Percentiles rank a stretch among this genome's conserved stretches.
These are phyloP conservation scores for Russula griseocarnosa DNA, from an alignment of 768 basidiomycete genomes.

Conservation along the genomic window DNA sequence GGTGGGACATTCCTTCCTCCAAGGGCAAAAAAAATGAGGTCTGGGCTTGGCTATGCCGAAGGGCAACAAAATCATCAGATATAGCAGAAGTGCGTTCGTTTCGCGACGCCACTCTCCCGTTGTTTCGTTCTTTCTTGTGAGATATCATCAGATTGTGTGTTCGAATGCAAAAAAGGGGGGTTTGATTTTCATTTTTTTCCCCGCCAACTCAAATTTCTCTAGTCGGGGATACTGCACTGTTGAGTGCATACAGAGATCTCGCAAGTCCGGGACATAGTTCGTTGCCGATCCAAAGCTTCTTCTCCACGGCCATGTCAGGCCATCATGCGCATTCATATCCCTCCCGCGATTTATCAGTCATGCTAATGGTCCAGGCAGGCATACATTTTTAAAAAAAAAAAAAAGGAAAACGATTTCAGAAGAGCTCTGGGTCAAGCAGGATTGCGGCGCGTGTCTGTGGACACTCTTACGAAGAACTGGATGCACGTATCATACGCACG, in stretches of 20 bases:
- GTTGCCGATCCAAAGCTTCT: neutral
- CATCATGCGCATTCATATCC: neutral
- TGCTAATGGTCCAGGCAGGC: neutral
- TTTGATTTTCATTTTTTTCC: neutral
- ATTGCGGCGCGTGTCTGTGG: conserved; percentile 2
- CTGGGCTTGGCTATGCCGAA: neutral
- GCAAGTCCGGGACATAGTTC: neutral
- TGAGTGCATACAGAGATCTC: neutral
- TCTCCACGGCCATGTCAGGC: neutral
- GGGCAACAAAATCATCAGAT: conserved; percentile 2
- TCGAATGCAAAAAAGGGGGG: neutral
- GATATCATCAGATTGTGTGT: neutral
- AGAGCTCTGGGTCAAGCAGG: neutral
- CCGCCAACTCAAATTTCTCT: neutral
- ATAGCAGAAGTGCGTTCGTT: conserved; percentile 3
- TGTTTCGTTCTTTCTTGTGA: neutral
- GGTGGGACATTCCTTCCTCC: conserved; percentile 3
- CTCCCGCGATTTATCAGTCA: neutral
- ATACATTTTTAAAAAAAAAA: neutral
- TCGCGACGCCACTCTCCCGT: conserved; percentile 13
- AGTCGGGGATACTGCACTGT: neutral
- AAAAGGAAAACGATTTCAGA: neutral
- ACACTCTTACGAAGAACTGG: neutral
- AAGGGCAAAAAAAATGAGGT: conserved; percentile 1
- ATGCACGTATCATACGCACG: neutral